Conservation (phyloP, 345 rosid species). For the Euphorbia peplus region DNA sequence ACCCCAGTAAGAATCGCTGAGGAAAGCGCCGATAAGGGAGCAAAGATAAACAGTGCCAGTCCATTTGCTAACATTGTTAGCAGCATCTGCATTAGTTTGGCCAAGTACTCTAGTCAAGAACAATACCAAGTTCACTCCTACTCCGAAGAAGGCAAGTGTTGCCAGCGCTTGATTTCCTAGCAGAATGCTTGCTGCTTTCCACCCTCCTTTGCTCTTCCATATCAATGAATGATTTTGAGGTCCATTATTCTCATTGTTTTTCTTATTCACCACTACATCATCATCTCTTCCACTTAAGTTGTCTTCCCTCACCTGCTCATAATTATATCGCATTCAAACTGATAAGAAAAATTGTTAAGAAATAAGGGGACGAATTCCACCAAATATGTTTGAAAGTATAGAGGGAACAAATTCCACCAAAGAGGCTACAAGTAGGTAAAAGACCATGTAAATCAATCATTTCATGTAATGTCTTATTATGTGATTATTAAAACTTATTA, state of each 20-base stretch:
- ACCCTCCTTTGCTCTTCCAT: slow-evolving; percentile 26
- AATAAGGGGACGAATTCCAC: too few relatives aligned
- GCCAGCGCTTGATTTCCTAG: slow-evolving; percentile 77
- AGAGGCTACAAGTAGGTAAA: too few relatives aligned
- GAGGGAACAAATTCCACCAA: too few relatives aligned
- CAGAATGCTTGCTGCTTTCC: slow-evolving; percentile 25
- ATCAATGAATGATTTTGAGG: slow-evolving; percentile 9
- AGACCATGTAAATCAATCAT: too few relatives aligned
- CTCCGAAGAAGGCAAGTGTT: slow-evolving; percentile 90
- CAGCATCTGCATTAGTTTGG: slow-evolving; percentile 75
- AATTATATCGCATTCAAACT: too few relatives aligned
- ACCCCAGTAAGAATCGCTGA: slow-evolving; percentile 96
- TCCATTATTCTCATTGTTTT: slow-evolving; percentile 25
- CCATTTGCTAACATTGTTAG: slow-evolving; percentile 89
- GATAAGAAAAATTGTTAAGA: too few relatives aligned
- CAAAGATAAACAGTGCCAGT: slow-evolving; percentile 89
- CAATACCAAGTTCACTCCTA: slow-evolving; percentile 78
- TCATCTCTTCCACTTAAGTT: slow-evolving; percentile 13
- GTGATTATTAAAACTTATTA: too few relatives aligned
- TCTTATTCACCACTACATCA: slow-evolving; percentile 20
- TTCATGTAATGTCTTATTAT: too few relatives aligned
- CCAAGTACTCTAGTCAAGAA: slow-evolving; percentile 78
- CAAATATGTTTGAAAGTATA: too few relatives aligned
- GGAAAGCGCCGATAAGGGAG: slow-evolving; percentile 85
- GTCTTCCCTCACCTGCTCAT: slow-evolving; percentile 30